Base-by-base conservation (phyloP, 768 basidiomycete species). In the Saitozyma sp. region DNA sequence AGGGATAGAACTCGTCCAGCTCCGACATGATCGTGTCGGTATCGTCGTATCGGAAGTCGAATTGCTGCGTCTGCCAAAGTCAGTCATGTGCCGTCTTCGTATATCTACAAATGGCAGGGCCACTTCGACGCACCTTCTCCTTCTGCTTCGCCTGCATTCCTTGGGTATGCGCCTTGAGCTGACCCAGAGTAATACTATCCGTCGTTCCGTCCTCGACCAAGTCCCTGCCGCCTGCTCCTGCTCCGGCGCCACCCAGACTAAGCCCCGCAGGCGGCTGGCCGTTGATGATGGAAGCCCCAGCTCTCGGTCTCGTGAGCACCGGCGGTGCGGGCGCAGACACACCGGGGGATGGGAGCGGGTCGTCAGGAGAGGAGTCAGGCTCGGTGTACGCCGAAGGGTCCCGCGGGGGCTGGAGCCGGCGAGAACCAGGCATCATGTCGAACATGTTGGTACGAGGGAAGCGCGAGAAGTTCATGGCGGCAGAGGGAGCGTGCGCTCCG, bases 1-100 rank as follows among this genome's bases (percentile, higher is more conserved):
- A 99, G 19, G 92, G 91, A 80, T 95, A 98, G 81, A 98, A 97
- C 80, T 99, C 96, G 62, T 97, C 91, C 45, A 99, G 88, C 78
- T 99, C 96, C 71, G 90, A 89, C 85, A 95, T 88, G 17, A 97
- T 87, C 6, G 91, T 93, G 79, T 96, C 92, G 74, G 95, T 93
- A 78, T 98, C 94, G 69, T 95, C 91, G 77, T 97, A 97, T 64
- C 89, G 86, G 80, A 89, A 96, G 82, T 93, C 91, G 79, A 90
- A 96, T 17, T 54, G 51, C 43, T 78, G 73, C 37, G 65, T 67
- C 54, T 71, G 61, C 51, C 53, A 19, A 29, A 43, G 42, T 19
- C n/a, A 56, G 53, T 19, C 20, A 9, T 40, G 17, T 8, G 43
- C 37, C 38, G 9, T 60, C 11, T 3, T 20, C 50, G 29, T 29